Evolutionary conservation across 1,284 basidiomycete species (phyloP).

Genomic region (Flammula alnicola): DNA sequence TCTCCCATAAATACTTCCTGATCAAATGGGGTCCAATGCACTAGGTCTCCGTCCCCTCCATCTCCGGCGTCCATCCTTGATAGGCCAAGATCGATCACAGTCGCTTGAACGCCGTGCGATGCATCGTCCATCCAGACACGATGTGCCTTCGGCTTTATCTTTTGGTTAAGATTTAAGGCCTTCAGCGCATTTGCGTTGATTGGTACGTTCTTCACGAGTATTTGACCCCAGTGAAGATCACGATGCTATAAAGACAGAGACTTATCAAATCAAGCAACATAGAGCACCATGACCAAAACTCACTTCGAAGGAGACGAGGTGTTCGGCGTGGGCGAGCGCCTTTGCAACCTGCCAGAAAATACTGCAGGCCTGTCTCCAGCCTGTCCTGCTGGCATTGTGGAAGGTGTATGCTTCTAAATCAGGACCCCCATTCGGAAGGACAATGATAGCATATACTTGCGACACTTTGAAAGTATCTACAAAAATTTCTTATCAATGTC

Average conservation of each 20-base stretch:
- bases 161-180: conserved; percentile 35
- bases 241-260: conserved; percentile 69
- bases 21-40: conserved; percentile 81
- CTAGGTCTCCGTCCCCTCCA: conserved; percentile 43
- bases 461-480: conserved; percentile 73
- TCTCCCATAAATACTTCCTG: conserved; percentile 84
- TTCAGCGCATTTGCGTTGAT: conserved; percentile 35
- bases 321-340: conserved; percentile 80
- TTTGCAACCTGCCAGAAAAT: conserved; percentile 91
- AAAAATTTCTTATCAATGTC: conserved; percentile 3
- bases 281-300: conserved; percentile 19
- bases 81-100: conserved; percentile 94
- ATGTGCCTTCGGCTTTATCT: conserved; percentile 28
- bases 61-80: conserved; percentile 76
- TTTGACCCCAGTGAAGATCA: conserved; percentile 98
- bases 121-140: conserved; percentile 61
- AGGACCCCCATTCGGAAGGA: conserved; percentile 86
- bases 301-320: conserved; percentile 85
- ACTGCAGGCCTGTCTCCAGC: conserved; percentile 87
- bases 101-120: conserved; percentile 69
- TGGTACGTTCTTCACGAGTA: conserved; percentile 73
- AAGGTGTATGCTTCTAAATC: conserved; percentile 89
- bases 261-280: neutral
- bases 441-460: conserved; percentile 88
- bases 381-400: conserved; percentile 48